Conservation (phyloP, 116 monocot genomes). For the Phalaenopsis hybrid region DNA sequence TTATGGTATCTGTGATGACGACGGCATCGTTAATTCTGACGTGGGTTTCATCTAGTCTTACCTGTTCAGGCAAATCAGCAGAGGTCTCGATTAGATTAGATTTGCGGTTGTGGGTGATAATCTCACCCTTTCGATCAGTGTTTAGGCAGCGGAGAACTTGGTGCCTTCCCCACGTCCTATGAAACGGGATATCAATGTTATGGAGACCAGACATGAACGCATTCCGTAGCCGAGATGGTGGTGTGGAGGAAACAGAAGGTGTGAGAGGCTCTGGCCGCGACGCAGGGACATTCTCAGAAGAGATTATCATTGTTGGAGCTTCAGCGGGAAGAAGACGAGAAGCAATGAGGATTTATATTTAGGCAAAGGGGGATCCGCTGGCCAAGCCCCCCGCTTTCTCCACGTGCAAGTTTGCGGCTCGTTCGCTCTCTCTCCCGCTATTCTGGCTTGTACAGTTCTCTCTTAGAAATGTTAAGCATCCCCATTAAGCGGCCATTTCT, state of each 20-base stretch:
- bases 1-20: neutral
- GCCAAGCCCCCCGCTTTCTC: neutral
- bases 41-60: too few species aligned
- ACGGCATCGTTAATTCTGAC: too few species aligned
- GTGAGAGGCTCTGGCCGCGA: neutral
- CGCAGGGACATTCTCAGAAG: neutral
- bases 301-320: slow-evolving; percentile 7
- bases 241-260: neutral
- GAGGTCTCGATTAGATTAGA: too few species aligned
- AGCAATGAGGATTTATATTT: neutral
- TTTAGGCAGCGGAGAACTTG: too few species aligned
- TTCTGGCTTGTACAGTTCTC: too few species aligned
- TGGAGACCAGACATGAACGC: slow-evolving; percentile 9
- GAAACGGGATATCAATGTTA: slow-evolving; percentile 13
- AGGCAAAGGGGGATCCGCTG: neutral
- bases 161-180: slow-evolving; percentile 18
- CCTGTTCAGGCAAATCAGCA: too few species aligned
- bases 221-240: neutral
- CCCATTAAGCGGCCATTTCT: too few species aligned
- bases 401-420: neutral
- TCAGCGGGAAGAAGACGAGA: neutral
- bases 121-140: too few species aligned
- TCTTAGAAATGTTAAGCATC: too few species aligned
- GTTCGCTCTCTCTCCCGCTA: neutral
- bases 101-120: too few species aligned